phyloP scores from a whole-genome alignment of 331 rosid species.

The Rhamnella rubrinervis region DNA sequence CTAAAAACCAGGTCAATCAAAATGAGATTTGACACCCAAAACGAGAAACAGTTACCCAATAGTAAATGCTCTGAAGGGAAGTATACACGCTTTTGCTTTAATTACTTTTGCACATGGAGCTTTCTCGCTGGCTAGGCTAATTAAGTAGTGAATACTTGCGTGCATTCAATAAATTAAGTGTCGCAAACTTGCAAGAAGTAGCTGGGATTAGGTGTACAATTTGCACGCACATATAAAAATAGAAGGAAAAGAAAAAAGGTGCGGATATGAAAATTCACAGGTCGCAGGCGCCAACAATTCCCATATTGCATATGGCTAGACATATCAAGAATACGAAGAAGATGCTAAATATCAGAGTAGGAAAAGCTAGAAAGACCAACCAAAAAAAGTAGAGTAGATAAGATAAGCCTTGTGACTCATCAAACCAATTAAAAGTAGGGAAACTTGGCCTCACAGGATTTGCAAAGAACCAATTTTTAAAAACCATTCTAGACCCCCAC shows the following conservation, averaged over 20 bases:
- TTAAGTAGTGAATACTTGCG: too few species aligned
- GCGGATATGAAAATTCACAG: too few species aligned
- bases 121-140: too few species aligned
- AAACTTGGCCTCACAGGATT: slow-evolving; percentile 24
- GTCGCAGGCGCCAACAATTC: too few species aligned
- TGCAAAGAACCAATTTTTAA: slow-evolving; percentile 4
- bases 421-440: slow-evolving; percentile 23
- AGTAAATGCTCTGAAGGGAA: too few species aligned
- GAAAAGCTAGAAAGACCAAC: slow-evolving; percentile 6
- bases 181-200: neutral
- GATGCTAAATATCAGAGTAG: slow-evolving; percentile 32
- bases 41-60: too few species aligned
- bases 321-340: slow-evolving; percentile 29
- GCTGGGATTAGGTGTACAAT: neutral
- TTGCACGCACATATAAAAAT: too few species aligned
- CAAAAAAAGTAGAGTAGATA: slow-evolving; percentile 18
- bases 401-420: slow-evolving; percentile 34
- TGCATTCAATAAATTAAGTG: neutral
- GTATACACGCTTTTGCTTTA: too few species aligned
- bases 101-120: too few species aligned
- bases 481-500: neutral
- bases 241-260: too few species aligned
- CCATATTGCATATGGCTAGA: neutral
- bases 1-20: too few species aligned
- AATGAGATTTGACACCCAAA: too few species aligned